Base-by-base conservation (phyloP, 2,329 filamentous ascomycete species). In the Xylaria sp. region DNA sequence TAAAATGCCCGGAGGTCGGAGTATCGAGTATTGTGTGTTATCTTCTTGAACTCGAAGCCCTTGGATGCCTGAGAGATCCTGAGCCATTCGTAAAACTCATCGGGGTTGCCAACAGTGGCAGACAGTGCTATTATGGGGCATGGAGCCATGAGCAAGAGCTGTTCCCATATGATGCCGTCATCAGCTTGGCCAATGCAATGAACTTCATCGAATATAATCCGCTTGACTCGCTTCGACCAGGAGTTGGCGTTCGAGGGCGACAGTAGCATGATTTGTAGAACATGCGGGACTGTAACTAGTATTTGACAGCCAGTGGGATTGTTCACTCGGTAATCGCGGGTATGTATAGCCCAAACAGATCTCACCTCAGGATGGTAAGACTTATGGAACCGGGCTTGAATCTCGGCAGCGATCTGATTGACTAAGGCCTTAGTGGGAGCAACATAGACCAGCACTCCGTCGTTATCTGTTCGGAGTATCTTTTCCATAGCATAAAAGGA, bases 401-500 rank as follows among this genome's bases (percentile, higher is more conserved):
- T 85, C 79, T 94, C 92, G 0, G 92, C 92, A 1, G 91, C 92
- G 72, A 95, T 94, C 78, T 95, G 92, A 76, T 94, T 94, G 68
- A 94, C 92, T 12, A 95, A 83, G 3, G 93, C 92, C 76, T 95
- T 95, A 0, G 92, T 94, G 0, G 92, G 92, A 0, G 92, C 92
- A 6, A 95, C 90, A 73, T 94, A 95, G 0, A 94, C 90, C 7
- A 95, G 80, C 2, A 94, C 86, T 2, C 88, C 89, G 58, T 93
- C 88, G 69, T 94, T 87, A 70, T 88, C 88, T 3, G 86, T 85
- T 75, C 91, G 85, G 10, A 95, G 82, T 0, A 94, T 83, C 76
- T 92, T 90, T 75, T 92, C 91, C 90, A 94, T 95, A 1, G 92
- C 92, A 74, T 95, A 94, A 78, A 94, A 95, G 0, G 89, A 91